Evolutionary conservation across 768 basidiomycete species (phyloP), one percentile per base, ranked within the genome.

Genomic region (Gymnopilus junonius): DNA sequence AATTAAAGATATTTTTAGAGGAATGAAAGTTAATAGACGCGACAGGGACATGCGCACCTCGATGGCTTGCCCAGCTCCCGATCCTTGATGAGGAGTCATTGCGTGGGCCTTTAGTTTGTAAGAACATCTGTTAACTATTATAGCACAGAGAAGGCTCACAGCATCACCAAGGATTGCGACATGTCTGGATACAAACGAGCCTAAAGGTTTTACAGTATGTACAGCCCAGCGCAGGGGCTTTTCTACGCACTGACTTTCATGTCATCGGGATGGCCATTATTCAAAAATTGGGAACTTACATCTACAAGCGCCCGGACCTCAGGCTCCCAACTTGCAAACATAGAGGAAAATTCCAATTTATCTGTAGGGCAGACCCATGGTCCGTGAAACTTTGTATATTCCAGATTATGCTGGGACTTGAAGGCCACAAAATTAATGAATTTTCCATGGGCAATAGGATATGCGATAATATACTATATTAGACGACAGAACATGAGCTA

Each of bases 401-500:
- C 83, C n/a, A 83, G 75, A 29, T 87, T 83, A 62, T 82, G 81
- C 25, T 77, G 75, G 20, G 81, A 71, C 25, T 74, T 78, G 67
- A 88, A 87, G 1, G 86, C 87, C 17, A 83, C 89, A 59, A 90
- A 80, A 67, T 90, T 92, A 66, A 92, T 76, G 62, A 81, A 73
- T 65, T 78, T 82, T 6, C 88, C 87, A 31, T 79, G 79, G 3
- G 85, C 78, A 14, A 91, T 85, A 0, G 88, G 83, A 70, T 91
- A 91, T 1, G 80, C 83, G 15, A 91, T 79, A 42, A 89, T 70
- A 69, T 85, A 85, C 90, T 91, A 58, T 12, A 37, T 27, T 17
- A 6, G 17, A 20, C 21, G 25, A 45, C 34, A 58, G 21, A 46
- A 54, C 12, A 40, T 43, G 27, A 64, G 21, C 14, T 50, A 50